phyloP scores from a whole-genome alignment of 225 moss, liverwort and hornwort genomes.

The Pseudoscleropodium purum region DNA sequence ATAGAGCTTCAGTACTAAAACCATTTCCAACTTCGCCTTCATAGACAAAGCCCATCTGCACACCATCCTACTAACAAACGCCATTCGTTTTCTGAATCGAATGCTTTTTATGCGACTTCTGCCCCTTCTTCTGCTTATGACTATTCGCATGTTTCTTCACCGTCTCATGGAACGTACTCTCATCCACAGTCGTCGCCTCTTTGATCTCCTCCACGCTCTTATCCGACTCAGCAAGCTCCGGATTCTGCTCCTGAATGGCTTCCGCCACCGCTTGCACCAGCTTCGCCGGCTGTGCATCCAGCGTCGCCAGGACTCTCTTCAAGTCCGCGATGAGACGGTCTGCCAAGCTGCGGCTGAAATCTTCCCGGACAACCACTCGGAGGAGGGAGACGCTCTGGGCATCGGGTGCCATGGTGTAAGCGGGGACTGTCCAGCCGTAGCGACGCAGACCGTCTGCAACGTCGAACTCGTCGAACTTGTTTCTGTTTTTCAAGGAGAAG shows the following conservation, averaged over 20 bases:
- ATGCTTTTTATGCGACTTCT: slow-evolving; percentile 13
- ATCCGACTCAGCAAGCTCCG: slow-evolving; percentile 1
- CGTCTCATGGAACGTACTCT: background rate
- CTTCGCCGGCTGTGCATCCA: slow-evolving; percentile 36
- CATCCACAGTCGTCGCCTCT: slow-evolving; percentile 2
- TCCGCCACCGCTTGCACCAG: slow-evolving; percentile 26
- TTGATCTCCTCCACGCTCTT: slow-evolving; percentile 14
- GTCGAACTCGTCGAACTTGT: slow-evolving; percentile 52
- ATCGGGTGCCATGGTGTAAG: slow-evolving; percentile 87
- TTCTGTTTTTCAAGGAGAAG: slow-evolving; percentile 40
- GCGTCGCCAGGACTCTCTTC: background rate
- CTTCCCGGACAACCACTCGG: slow-evolving; percentile 79
- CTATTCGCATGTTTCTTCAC: slow-evolving; percentile 1
- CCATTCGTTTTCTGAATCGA: slow-evolving; percentile 14
- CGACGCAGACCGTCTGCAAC: slow-evolving; percentile 50
- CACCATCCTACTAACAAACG: background rate
- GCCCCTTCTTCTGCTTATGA: background rate
- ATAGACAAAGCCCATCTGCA: no score
- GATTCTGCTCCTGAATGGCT: slow-evolving; percentile 6
- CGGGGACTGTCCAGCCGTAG: slow-evolving; percentile 81
- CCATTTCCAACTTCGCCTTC: background rate
- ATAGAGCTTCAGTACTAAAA: background rate
- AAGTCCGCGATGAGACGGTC: slow-evolving; percentile 59
- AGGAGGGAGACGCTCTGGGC: slow-evolving; percentile 47
- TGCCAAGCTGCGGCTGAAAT: slow-evolving; percentile 62